Evolutionary conservation across 805 yeast genomes (phyloP).

Genomic region (Cyberlindnera suaveolens): DNA sequence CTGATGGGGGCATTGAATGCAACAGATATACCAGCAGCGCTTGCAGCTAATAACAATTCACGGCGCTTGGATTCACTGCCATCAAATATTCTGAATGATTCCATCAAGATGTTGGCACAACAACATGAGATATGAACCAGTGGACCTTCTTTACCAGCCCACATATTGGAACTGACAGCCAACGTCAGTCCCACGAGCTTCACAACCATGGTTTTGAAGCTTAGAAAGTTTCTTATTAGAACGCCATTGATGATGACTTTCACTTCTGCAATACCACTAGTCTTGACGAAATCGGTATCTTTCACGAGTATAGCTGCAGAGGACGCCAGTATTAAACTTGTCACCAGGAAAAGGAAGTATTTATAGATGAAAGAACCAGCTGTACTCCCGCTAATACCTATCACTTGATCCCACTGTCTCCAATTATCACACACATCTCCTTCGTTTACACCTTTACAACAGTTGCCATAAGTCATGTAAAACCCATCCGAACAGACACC

Average conservation of each 20-base stretch:
- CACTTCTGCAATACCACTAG: constrained; percentile 71
- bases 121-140: constrained; percentile 74
- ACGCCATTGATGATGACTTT: constrained; percentile 64
- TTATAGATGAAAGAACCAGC: constrained; percentile 27
- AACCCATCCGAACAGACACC: constrained; percentile 41
- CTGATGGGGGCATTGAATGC: constrained; percentile 88
- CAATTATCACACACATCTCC: constrained; percentile 29
- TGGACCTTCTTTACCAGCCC: constrained; percentile 88
- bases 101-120: constrained; percentile 36
- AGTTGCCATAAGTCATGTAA: constrained; percentile 20
- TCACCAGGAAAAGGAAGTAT: constrained; percentile 31
- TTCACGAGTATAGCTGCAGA: constrained; percentile 27
- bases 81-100: constrained; percentile 24
- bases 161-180: constrained; percentile 69
- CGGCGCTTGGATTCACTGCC: constrained; percentile 55
- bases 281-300: constrained; percentile 33
- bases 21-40: constrained; percentile 79
- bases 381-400: constrained; percentile 18
- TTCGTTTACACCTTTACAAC: constrained; percentile 25
- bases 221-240: constrained; percentile 46
- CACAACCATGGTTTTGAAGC: constrained; percentile 41
- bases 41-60: constrained; percentile 65
- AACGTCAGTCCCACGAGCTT: constrained; percentile 56
- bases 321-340: constrained; percentile 34
- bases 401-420: constrained; percentile 28